A percentile compares a stretch with the other conserved stretches of the same genome.
Evolutionary conservation across 441 rosid species (phyloP).

Genomic region (Melastoma candidum): DNA sequence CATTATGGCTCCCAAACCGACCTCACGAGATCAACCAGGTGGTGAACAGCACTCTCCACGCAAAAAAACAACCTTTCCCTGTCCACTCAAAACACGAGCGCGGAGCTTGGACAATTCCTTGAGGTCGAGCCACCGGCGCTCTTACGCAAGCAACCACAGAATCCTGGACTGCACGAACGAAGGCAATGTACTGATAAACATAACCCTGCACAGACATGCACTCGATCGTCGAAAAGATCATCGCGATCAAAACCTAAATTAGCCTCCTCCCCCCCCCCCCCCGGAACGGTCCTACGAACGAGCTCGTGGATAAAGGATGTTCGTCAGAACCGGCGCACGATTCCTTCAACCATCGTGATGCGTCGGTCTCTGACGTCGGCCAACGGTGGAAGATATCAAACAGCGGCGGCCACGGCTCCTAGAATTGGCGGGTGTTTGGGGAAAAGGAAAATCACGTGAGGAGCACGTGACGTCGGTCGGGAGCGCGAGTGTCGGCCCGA

Average conservation of each 20-base stretch:
- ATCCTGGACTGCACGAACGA: slow-evolving; percentile 52
- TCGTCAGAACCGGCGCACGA: slow-evolving; percentile 22
- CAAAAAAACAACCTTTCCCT: slow-evolving; percentile 37
- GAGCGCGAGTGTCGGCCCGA: too few species aligned
- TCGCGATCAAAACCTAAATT: neutral
- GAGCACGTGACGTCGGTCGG: too few species aligned
- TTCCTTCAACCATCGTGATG: slow-evolving; percentile 57
- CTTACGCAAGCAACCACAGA: slow-evolving; percentile 45
- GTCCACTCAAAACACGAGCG: slow-evolving; percentile 27
- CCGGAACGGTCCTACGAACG: slow-evolving; percentile 29
- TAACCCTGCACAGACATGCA: slow-evolving; percentile 33
- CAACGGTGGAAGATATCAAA: slow-evolving; percentile 46
- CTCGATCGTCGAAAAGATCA: neutral
- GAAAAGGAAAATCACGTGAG: too few species aligned
- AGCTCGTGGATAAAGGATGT: slow-evolving; percentile 40
- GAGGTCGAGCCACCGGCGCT: slow-evolving; percentile 37
- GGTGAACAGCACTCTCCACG: slow-evolving; percentile 53
- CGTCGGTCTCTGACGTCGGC: slow-evolving; percentile 59
- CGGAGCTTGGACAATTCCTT: slow-evolving; percentile 39
- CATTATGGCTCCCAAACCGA: slow-evolving; percentile 31
- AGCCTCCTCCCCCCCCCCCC: slow-evolving; percentile 22
- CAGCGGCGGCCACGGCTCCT: slow-evolving; percentile 62
- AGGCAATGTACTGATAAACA: slow-evolving; percentile 61
- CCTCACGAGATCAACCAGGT: slow-evolving; percentile 48
- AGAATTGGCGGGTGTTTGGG: too few species aligned